These are phyloP conservation scores for Zea mays DNA, from an alignment of 176 grass and related monocot genomes.

Conservation along the genomic window Zm-B73-REFERENCE-NAM-5.0 NC_050096.1:84731001-84731500, in stretches of 20 bases:
- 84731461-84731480: constrained; percentile 32
- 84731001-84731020: constrained; percentile 51
- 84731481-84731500: constrained; percentile 14
- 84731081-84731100: constrained; percentile 11
- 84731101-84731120: constrained; percentile 11
- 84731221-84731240: constrained; percentile 8
- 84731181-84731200: constrained; percentile 18
- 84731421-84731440: constrained; percentile 35
- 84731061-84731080: neutral
- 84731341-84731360: constrained; percentile 17
- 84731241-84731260: constrained; percentile 17
- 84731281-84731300: constrained; percentile 32
- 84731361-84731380: constrained; percentile 37
- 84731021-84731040: constrained; percentile 39
- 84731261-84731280: constrained; percentile 16
- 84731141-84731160: constrained; percentile 17
- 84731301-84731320: constrained; percentile 13
- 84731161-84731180: constrained; percentile 23
- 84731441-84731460: constrained; percentile 30
- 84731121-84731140: constrained; percentile 25
- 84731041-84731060: constrained; percentile 29
- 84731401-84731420: constrained; percentile 8
- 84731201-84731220: constrained; percentile 15
- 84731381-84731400: constrained; percentile 34
- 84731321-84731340: constrained; percentile 21